Conservation (phyloP, 2,329 filamentous ascomycete species). For the Epichloe sp. region DNA sequence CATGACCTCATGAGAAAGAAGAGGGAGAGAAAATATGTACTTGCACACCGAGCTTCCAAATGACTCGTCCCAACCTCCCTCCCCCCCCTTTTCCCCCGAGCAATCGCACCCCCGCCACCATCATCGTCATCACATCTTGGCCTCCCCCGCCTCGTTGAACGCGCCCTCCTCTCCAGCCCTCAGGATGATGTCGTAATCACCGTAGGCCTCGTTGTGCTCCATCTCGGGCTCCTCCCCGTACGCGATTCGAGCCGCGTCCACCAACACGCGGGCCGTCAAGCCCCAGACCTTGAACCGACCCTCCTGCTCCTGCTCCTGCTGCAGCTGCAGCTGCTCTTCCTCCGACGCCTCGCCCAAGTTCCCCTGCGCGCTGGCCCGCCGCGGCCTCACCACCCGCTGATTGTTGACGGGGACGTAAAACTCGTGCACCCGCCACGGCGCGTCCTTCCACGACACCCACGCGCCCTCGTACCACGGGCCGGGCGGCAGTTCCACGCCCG, state of each 20-base stretch:
- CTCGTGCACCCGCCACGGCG: constrained; percentile 76
- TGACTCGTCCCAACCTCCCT: not conserved
- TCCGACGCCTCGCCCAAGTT: constrained; percentile 30
- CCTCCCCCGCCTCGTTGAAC: constrained; percentile 25
- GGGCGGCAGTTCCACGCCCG: constrained; percentile 26
- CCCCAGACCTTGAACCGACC: constrained; percentile 77
- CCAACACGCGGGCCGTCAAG: constrained; percentile 83
- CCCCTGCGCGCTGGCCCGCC: constrained; percentile 27
- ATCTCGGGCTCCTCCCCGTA: constrained; percentile 77
- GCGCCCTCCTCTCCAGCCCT: constrained; percentile 32
- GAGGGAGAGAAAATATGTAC: not conserved
- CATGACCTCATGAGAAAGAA: not conserved
- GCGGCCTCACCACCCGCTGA: constrained; percentile 53
- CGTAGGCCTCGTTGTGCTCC: constrained; percentile 47
- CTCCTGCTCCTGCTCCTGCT: constrained; percentile 26
- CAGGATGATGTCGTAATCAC: constrained; percentile 39
- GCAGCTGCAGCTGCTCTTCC: constrained; percentile 33
- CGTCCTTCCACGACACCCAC: constrained; percentile 70
- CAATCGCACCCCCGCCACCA: too few species aligned
- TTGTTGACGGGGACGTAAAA: constrained; percentile 75
- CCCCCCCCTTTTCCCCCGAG: too few species aligned
- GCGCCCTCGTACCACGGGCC: constrained; percentile 73
- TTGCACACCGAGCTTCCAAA: not conserved
- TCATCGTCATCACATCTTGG: constrained; percentile 16
- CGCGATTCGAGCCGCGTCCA: constrained; percentile 76